Conservation (phyloP, 306 rosid species). For the Datisca glomerata region DNA sequence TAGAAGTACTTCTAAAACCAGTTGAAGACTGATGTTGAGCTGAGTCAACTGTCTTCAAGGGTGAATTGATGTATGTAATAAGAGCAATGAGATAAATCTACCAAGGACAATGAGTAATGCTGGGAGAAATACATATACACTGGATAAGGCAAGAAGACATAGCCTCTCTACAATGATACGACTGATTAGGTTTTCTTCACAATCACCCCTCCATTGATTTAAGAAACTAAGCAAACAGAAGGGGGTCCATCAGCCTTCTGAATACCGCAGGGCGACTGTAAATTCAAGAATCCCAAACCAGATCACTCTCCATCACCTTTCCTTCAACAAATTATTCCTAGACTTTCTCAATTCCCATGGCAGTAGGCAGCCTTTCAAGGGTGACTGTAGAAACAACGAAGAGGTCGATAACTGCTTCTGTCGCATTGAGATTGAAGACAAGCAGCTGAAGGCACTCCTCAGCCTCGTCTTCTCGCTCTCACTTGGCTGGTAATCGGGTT, state of each 20-base stretch:
- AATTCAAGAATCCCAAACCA: no score
- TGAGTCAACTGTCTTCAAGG: neutral
- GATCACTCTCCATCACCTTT: no score
- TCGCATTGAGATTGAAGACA: constrained; percentile 84
- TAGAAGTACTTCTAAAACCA: no score
- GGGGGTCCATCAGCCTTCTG: no score
- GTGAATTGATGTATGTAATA: no score
- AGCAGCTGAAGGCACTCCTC: constrained; percentile 45
- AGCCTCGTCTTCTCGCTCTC: constrained; percentile 73
- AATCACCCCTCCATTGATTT: no score
- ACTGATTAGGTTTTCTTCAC: no score
- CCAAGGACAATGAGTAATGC: constrained; percentile 4
- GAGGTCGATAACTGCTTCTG: constrained; percentile 84
- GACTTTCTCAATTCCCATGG: constrained; percentile 78
- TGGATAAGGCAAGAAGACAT: constrained; percentile 5
- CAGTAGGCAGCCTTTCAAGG: constrained; percentile 72
- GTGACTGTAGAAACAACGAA: constrained; percentile 82
- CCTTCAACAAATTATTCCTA: constrained; percentile 59
- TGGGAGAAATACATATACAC: constrained; percentile 4
- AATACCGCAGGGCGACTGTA: no score
- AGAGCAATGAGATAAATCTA: no score
- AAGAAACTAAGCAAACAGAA: no score
- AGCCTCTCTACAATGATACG: no score
- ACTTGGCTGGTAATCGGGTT: constrained; percentile 39
- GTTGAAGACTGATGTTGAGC: neutral